Evolutionary conservation across 2,329 filamentous ascomycete species (phyloP).

Genomic region (Fusarium lateritium): DNA sequence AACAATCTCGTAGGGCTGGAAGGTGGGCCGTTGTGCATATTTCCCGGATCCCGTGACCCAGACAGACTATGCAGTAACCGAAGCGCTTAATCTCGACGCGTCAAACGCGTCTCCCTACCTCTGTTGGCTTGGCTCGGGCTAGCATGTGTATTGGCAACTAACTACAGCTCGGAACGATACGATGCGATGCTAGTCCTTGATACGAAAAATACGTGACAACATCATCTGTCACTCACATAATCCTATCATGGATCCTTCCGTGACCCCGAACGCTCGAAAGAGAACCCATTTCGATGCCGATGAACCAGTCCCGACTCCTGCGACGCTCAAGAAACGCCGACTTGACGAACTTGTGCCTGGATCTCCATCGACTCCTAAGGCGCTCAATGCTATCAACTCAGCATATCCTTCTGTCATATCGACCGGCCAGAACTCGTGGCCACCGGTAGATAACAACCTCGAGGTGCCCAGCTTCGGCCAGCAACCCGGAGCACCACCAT

Average conservation of each 20-base stretch:
- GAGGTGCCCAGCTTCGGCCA: slow-evolving; percentile 2
- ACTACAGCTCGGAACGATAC: slow-evolving; percentile 28
- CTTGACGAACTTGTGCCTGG: slow-evolving; percentile 48
- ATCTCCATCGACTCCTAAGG: slow-evolving; percentile 51
- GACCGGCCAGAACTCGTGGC: slow-evolving; percentile 36
- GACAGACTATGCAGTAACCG: slow-evolving; percentile 11
- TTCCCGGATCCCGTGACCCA: slow-evolving; percentile 13
- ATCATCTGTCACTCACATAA: background rate
- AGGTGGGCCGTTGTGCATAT: slow-evolving; percentile 10
- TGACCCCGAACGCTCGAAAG: slow-evolving; percentile 45
- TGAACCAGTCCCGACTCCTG: slow-evolving; percentile 47
- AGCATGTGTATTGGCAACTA: slow-evolving; percentile 22
- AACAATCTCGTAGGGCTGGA: slow-evolving; percentile 20
- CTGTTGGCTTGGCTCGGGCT: slow-evolving; percentile 15
- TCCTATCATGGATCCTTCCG: slow-evolving; percentile 49
- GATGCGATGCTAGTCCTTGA: slow-evolving; percentile 33
- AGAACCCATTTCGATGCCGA: slow-evolving; percentile 42
- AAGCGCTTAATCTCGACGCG: slow-evolving; percentile 41
- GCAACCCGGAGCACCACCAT: slow-evolving; percentile 20
- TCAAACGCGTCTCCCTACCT: slow-evolving; percentile 46
- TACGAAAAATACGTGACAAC: slow-evolving; percentile 18
- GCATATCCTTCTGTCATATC: slow-evolving; percentile 51
- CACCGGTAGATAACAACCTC: slow-evolving; percentile 22
- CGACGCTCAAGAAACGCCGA: slow-evolving; percentile 52
- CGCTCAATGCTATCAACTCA: slow-evolving; percentile 52